These are phyloP conservation scores for Vigna reflexopilosa DNA, from an alignment of 306 rosid species.

Conservation along the genomic window DNA sequence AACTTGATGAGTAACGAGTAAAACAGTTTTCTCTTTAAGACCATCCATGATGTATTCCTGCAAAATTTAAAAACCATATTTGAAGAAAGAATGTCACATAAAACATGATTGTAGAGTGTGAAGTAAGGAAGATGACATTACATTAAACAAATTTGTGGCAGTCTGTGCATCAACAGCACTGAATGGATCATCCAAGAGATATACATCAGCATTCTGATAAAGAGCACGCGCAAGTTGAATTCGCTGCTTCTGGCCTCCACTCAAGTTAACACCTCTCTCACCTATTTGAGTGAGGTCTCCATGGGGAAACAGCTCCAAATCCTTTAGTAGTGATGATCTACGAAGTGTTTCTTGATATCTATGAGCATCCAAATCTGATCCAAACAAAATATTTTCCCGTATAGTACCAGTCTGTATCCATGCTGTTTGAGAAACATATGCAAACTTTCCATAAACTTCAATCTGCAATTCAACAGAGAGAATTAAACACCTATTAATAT, in stretches of 20 bases:
- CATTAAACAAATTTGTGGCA: conserved; percentile 52
- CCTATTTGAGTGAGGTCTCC: conserved; percentile 26
- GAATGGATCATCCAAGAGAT: conserved; percentile 70
- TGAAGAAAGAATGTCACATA: not conserved
- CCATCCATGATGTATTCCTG: conserved; percentile 60
- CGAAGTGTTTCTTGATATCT: conserved; percentile 46
- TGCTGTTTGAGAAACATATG: conserved; percentile 62
- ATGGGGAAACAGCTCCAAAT: not conserved
- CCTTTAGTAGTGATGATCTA: conserved; percentile 16
- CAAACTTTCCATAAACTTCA: conserved; percentile 50
- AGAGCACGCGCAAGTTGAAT: conserved; percentile 64
- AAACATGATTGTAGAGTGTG: not conserved
- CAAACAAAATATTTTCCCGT: conserved; percentile 54
- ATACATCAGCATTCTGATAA: conserved; percentile 65
- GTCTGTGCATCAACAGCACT: conserved; percentile 68
- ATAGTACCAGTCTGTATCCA: conserved; percentile 64
- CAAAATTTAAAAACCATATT: not conserved
- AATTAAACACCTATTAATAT: not conserved
- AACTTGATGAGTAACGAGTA: conserved; percentile 64
- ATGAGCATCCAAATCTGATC: conserved; percentile 48
- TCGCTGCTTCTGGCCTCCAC: conserved; percentile 28
- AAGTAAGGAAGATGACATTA: conserved; percentile 13
- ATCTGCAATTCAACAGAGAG: conserved; percentile 36
- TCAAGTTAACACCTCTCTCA: conserved; percentile 18
- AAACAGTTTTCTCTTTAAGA: conserved; percentile 52